Conservation (phyloP, 371 early-diverging fungal genomes). For the Dichotomocladium elegans region DNA sequence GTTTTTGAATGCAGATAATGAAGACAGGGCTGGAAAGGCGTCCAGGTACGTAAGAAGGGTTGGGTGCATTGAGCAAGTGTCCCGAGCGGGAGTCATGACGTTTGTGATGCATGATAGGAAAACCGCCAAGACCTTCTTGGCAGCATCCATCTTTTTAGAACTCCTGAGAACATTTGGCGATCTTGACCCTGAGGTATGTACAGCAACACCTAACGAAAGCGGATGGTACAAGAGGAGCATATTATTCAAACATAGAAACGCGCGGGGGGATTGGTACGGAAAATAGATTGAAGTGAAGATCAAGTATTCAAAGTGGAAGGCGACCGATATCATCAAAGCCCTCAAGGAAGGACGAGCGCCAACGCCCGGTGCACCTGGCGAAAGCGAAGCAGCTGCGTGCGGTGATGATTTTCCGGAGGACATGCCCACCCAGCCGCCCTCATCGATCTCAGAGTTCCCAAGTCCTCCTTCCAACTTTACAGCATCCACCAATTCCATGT, state of each 20-base stretch:
- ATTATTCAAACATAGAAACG: not conserved
- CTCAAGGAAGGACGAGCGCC: constrained; percentile 84
- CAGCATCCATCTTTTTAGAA: constrained; percentile 82
- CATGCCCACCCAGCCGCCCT: constrained; percentile 12
- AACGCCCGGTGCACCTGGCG: constrained; percentile 59
- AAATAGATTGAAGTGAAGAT: constrained; percentile 78
- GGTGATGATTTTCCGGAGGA: constrained; percentile 1
- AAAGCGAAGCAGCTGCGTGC: constrained; percentile 10
- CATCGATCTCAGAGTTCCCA: constrained; percentile 45
- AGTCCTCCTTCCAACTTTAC: constrained; percentile 51
- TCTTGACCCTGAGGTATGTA: constrained; percentile 64
- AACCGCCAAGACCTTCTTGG: constrained; percentile 83
- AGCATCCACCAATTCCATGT: constrained; percentile 19
- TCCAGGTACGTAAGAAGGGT: constrained; percentile 52
- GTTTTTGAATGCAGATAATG: constrained; percentile 90
- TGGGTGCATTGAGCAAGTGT: not conserved
- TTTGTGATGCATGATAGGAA: constrained; percentile 45
- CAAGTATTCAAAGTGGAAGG: constrained; percentile 94
- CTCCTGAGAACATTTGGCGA: constrained; percentile 79
- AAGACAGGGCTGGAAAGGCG: constrained; percentile 80
- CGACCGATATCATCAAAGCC: constrained; percentile 90
- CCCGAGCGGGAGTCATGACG: not conserved
- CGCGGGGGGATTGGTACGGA: not conserved
- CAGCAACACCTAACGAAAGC: no score
- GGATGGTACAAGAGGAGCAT: not conserved